Conservation (phyloP, 768 basidiomycete genomes). For the Suillus subalutaceus region DNA sequence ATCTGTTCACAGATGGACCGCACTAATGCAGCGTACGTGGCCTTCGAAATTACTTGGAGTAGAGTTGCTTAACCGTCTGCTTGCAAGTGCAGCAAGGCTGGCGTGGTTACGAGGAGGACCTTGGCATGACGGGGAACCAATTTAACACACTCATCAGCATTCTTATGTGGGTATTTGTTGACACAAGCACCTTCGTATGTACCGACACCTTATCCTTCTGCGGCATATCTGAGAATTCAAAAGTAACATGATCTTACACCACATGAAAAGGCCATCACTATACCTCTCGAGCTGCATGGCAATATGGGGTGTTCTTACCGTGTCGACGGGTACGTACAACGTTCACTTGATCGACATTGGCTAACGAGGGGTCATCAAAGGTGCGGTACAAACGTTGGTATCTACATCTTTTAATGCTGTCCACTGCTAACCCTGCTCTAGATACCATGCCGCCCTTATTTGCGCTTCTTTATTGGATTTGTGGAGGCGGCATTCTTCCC, state of each 20-base stretch:
- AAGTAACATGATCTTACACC: constrained; percentile 71
- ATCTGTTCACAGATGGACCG: constrained; percentile 54
- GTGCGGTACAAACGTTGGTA: constrained; percentile 37
- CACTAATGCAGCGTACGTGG: constrained; percentile 61
- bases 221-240: neutral
- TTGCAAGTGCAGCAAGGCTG: constrained; percentile 67
- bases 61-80: neutral
- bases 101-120: constrained; percentile 67
- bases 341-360: constrained; percentile 7
- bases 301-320: constrained; percentile 69
- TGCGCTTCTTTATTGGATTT: constrained; percentile 78
- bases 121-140: constrained; percentile 59
- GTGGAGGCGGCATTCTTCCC: constrained; percentile 68
- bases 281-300: constrained; percentile 68
- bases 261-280: constrained; percentile 64
- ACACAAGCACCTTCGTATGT: constrained; percentile 76
- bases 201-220: neutral
- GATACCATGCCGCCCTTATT: constrained; percentile 60
- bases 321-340: constrained; percentile 45
- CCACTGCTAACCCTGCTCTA: constrained; percentile 21
- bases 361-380: constrained; percentile 12
- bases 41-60: neutral
- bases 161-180: constrained; percentile 68
- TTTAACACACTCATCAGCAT: constrained; percentile 71
- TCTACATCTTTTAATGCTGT: neutral